Conservation (phyloP, 305 asterid species). For the Fraxinus paxiana region DNA sequence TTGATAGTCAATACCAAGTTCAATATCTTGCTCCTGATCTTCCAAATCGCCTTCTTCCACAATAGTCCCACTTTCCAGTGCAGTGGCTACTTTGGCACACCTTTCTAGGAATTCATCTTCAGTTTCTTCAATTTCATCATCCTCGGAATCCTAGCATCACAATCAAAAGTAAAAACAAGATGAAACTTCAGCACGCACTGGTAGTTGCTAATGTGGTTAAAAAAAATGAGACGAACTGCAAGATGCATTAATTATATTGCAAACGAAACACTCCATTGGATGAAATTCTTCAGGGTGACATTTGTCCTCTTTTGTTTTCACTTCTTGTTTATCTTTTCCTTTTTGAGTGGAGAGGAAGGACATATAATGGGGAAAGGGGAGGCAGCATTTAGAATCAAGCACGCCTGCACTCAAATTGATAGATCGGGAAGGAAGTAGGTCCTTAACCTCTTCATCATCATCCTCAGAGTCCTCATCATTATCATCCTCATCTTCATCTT, state of each 20-base stretch:
- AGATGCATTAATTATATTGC: not conserved
- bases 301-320: not conserved
- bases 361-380: not conserved
- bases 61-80: constrained; percentile 33
- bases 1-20: constrained; percentile 30
- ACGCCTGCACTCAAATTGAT: not conserved
- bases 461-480: constrained; percentile 34
- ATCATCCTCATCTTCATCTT: constrained; percentile 25
- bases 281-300: not conserved
- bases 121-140: constrained; percentile 41
- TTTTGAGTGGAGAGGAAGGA: not conserved
- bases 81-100: constrained; percentile 34
- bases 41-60: constrained; percentile 45
- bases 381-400: not conserved
- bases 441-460: constrained; percentile 29
- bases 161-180: not conserved
- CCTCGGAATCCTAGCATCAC: constrained; percentile 38
- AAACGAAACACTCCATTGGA: not conserved
- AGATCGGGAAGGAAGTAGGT: not conserved
- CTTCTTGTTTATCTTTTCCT: not conserved
- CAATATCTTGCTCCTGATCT: constrained; percentile 39
- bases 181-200: not conserved
- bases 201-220: not conserved
- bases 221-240: not conserved
- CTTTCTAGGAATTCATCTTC: constrained; percentile 46